Evolutionary conservation across 2,329 filamentous ascomycete species (phyloP).

Genomic region (Lomentospora prolificans): DNA sequence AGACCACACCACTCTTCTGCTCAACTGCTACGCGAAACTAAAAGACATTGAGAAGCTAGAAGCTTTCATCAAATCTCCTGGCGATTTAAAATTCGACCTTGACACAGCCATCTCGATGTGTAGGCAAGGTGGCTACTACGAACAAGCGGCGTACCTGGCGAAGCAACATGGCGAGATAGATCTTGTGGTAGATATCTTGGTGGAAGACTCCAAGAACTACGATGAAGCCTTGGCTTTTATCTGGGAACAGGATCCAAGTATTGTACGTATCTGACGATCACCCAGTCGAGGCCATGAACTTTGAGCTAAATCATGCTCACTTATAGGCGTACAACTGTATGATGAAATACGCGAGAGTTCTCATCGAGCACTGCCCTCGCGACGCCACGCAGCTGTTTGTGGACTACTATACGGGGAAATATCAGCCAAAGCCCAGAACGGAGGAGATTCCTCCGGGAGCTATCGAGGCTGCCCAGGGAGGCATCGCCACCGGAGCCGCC

Average conservation of each 20-base stretch:
- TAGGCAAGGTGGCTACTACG: conserved; percentile 89
- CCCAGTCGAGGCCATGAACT: background rate
- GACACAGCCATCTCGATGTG: conserved; percentile 98
- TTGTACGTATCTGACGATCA: conserved; percentile 40
- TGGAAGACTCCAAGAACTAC: conserved; percentile 91
- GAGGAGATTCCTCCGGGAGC: background rate
- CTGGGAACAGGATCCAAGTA: conserved; percentile 71
- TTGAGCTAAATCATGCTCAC: fast-evolving
- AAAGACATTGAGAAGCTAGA: conserved; percentile 97
- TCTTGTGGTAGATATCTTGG: conserved; percentile 86
- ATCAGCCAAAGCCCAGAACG: conserved; percentile 53
- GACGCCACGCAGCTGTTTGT: conserved; percentile 83
- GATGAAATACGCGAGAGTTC: conserved; percentile 88
- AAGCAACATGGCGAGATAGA: conserved; percentile 91
- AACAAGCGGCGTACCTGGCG: conserved; percentile 91
- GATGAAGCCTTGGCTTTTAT: conserved; percentile 84
- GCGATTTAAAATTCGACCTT: conserved; percentile 89
- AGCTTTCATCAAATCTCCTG: conserved; percentile 90
- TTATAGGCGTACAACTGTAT: conserved; percentile 70
- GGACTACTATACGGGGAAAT: conserved; percentile 86
- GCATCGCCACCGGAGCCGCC: conserved; percentile 42
- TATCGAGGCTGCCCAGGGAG: conserved; percentile 9
- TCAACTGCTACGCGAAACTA: conserved; percentile 96
- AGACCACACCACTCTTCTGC: conserved; percentile 85
- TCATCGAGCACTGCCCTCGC: conserved; percentile 76